Base-by-base conservation (phyloP, 164 flowering plant species). In the Taxillus chinensis region DNA sequence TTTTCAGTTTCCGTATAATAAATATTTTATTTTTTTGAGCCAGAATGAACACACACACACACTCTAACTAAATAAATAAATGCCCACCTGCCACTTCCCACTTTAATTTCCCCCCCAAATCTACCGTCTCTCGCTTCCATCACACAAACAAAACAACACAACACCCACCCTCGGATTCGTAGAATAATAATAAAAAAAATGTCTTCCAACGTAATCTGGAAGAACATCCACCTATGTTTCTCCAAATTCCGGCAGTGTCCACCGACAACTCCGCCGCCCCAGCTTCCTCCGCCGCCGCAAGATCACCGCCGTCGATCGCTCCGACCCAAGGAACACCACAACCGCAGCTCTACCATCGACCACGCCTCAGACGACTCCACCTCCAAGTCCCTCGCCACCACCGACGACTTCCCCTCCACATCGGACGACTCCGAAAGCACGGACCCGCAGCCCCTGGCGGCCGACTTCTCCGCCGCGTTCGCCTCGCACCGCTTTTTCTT, bases 401-500 rank as follows among this genome's bases (percentile, higher is more conserved):
- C 76, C 64, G 59, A 63, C 39, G 62, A 77, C 62, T 45, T 4
- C 55, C 57, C 43, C 48, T 62, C 67, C 50, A 40, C 40, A 67
- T 39, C 66, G 53, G 45, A 59, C 63, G 16, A 59, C 42, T 59
- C 65, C 41, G 9, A 69, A 9, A 75, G 61, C 51, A 41, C 77
- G 41, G 69, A 63, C 55, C 1, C 38, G 43, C 70, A 68, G 13
- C 37, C 69, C 8, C 69, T 78, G 0, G 80, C 80, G 0, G 80
- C 83, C 0, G 85, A 84, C 58, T 72, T 84, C 62, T 68, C 96
- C 76, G 57, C 82, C 65, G 56, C 74, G n/a, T 77, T 73, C 51
- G 81, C 92, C 61, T 82, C 90, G 45, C 81, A 77, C n/a, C 87
- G 96, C 52, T 85, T 89, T 80, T 90, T 90, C 80, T 77, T 87